Percentiles rank a stretch among this genome's conserved stretches.
Conservation (phyloP, 169 alveolate genomes). For the Plasmodium berghei region DNA sequence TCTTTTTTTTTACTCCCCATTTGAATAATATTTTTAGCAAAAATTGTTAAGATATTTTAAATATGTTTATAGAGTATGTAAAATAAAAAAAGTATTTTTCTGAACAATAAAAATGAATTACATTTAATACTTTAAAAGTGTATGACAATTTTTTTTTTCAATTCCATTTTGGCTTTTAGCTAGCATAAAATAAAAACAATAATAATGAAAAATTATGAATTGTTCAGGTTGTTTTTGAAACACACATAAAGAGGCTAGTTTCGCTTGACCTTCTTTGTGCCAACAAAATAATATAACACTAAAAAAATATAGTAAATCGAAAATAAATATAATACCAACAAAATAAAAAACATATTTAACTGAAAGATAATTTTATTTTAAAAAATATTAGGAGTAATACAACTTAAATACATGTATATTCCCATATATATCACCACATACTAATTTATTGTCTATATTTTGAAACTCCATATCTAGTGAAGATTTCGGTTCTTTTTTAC, state of each 20-base stretch:
- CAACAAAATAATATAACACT: neutral
- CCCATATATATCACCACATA: slow-evolving; percentile 73
- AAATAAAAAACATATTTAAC: no score
- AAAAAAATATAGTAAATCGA: no score
- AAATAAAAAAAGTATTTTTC: neutral
- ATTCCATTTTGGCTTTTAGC: neutral
- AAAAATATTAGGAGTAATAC: slow-evolving; percentile 12
- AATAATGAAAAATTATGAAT: slow-evolving; percentile 4
- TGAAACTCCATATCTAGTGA: slow-evolving; percentile 33
- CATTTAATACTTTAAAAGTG: neutral
- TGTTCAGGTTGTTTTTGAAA: neutral
- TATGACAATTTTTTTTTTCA: neutral
- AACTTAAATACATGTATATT: slow-evolving; percentile 61
- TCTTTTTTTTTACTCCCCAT: neutral
- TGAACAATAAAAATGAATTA: no score
- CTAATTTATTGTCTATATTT: slow-evolving; percentile 54
- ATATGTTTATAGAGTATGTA: neutral
- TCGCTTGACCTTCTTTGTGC: neutral
- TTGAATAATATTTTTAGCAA: neutral
- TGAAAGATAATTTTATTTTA: no score
- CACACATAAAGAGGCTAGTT: neutral
- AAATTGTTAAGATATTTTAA: neutral
- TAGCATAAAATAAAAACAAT: neutral
- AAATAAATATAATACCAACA: no score
- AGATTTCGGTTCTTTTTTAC: slow-evolving; percentile 10